Conservation (phyloP, 1,139 yeast species). For the Candida sanyaensis region DNA sequence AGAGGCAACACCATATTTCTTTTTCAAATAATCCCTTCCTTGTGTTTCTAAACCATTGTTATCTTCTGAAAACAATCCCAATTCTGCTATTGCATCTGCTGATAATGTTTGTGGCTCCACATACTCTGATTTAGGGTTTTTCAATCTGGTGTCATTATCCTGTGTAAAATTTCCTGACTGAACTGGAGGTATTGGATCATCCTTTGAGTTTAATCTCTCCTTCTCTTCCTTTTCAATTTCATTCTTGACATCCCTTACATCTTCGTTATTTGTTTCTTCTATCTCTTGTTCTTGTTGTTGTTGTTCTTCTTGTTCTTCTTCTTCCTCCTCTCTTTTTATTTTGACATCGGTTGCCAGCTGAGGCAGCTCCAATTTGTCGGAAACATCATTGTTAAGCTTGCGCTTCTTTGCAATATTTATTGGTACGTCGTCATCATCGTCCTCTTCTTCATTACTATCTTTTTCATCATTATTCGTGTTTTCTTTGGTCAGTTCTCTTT, state of each 20-base stretch:
- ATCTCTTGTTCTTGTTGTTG: too few species aligned
- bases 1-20: conserved; percentile 84
- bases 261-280: conserved; percentile 14
- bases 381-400: conserved; percentile 9
- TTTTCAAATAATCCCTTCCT: conserved; percentile 73
- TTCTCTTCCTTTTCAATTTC: conserved; percentile 14
- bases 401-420: conserved; percentile 17
- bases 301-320: conserved; percentile 9
- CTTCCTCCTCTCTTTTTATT: conserved; percentile 13
- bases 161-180: conserved; percentile 50
- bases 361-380: background rate
- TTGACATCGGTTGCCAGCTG: conserved; percentile 13
- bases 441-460: conserved; percentile 5
- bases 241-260: conserved; percentile 10
- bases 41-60: conserved; percentile 54
- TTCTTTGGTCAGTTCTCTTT: conserved; percentile 5
- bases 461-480: background rate
- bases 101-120: conserved; percentile 75
- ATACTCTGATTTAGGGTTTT: conserved; percentile 78
- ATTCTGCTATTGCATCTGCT: conserved; percentile 58
- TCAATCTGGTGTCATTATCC: conserved; percentile 59
- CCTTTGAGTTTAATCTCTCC: conserved; percentile 23
- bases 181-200: conserved; percentile 44
- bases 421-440: conserved; percentile 15
- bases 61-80: conserved; percentile 69